A percentile compares a stretch with the other conserved stretches of the same genome.
Conservation (phyloP, 345 rosid species). For the Lepidium didymum region DNA sequence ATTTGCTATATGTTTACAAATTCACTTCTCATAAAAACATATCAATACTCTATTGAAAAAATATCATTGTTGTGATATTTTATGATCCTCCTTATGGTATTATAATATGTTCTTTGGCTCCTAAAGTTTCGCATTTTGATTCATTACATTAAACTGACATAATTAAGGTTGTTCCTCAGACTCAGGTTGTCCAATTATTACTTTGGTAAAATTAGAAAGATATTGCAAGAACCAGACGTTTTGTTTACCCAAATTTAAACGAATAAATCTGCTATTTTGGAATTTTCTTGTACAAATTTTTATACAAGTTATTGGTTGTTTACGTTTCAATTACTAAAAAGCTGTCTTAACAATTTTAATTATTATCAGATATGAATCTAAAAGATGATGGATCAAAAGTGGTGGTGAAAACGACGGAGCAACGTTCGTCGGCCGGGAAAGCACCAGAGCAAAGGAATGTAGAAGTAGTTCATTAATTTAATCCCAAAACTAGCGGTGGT, state of each 20-base stretch:
- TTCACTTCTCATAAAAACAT: neutral
- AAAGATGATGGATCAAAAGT: constrained; percentile 30
- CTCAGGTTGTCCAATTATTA: constrained; percentile 8
- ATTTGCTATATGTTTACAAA: neutral
- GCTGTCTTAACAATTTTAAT: neutral
- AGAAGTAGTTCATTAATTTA: constrained; percentile 40
- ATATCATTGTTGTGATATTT: constrained; percentile 14
- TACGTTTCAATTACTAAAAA: neutral
- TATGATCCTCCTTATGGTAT: neutral
- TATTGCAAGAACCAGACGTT: constrained; percentile 6
- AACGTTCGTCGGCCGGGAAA: constrained; percentile 47
- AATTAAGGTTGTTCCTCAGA: neutral
- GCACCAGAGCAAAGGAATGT: constrained; percentile 38
- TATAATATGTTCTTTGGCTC: constrained; percentile 2
- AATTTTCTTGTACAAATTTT: neutral
- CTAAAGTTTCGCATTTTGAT: neutral
- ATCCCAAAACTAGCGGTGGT: constrained; percentile 50
- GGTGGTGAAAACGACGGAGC: constrained; percentile 39
- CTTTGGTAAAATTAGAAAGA: neutral
- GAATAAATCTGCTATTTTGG: neutral
- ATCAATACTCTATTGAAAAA: neutral
- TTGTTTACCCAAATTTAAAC: neutral
- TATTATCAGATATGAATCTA: neutral
- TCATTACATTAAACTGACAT: neutral
- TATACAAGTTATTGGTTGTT: neutral